Evolutionary conservation across 495 filamentous ascomycete species (phyloP), one percentile per base, ranked within the genome.

Genomic region (Aspergillus cristatus): DNA sequence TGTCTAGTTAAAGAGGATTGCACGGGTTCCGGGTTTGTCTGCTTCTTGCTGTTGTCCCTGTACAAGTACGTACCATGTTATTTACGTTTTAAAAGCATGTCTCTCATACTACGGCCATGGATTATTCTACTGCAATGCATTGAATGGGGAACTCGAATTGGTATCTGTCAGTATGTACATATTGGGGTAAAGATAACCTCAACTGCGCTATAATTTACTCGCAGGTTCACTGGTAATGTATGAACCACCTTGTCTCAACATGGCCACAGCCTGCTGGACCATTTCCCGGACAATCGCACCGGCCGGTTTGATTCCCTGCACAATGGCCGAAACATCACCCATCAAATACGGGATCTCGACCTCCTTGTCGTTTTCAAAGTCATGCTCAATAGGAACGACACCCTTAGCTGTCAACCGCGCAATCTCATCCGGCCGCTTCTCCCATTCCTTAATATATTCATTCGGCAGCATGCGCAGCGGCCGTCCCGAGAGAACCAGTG

Each of bases 241-340:
- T 5, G 55, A 50, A 26, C 55, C 45, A 7, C 61, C 58, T 3
- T 42, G 36, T 58, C 65, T 77, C 38, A 95, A 54, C 62, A 82
- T 71, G 7, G 71, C 69, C 14, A 85, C 75, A 2, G 87, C 85
- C 61, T 89, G 79, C 25, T 59, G 54, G n/a, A 94, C 82, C 81
- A 95, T 93, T 51, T 89, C 82, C 38, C 74, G 74, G 14, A 96
- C 77, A 61, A 97, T 93, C 48, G 74, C 67, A 31, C 67, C 74
- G 1, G 90, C 90, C 1, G 90, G 87, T 63, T 84, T 74, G 28
- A 96, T 72, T 34, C 80, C 73, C 28, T 62, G 55, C 17, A 96
- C 77, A 7, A 75, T 66, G 2, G 81, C 90, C 0, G 86, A 82
- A 12, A 95, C 87, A 66, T 93, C 85, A n/a, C 87, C 87, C 87